Conservation (phyloP, 768 basidiomycete genomes). For the Naganishia friedmannii region DNA sequence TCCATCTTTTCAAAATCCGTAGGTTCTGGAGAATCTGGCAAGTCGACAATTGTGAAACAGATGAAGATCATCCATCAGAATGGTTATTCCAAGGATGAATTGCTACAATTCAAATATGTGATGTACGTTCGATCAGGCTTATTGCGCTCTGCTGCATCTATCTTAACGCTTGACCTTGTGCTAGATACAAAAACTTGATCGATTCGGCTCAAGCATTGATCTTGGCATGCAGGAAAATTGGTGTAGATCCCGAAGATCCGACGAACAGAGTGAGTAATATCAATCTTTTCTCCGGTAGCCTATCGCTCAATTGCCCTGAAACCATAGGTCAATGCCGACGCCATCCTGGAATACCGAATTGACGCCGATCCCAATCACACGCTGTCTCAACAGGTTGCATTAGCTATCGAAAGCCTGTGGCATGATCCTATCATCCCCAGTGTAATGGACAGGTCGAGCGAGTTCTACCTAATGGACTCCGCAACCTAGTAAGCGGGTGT, state of each 20-base stretch:
- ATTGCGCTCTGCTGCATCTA: background rate
- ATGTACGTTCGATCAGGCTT: slow-evolving; percentile 59
- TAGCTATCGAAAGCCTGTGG: slow-evolving; percentile 55
- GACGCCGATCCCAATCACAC: slow-evolving; percentile 49
- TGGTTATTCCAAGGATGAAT: slow-evolving; percentile 76
- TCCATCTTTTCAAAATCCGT: background rate
- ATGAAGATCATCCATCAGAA: slow-evolving; percentile 98
- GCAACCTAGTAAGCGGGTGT: slow-evolving; percentile 69
- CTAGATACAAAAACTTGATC: slow-evolving; percentile 61
- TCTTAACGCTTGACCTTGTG: background rate
- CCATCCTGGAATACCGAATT: slow-evolving; percentile 55
- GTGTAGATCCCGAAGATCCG: slow-evolving; percentile 69
- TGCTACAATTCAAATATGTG: slow-evolving; percentile 69
- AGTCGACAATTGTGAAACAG: slow-evolving; percentile 94
- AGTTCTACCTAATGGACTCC: slow-evolving; percentile 94
- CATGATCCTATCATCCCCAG: slow-evolving; percentile 56
- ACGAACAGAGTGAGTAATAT: slow-evolving; percentile 57
- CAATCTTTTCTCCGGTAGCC: slow-evolving; percentile 30
- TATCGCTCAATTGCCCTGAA: slow-evolving; percentile 15
- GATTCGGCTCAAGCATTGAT: slow-evolving; percentile 85
- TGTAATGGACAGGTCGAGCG: slow-evolving; percentile 56
- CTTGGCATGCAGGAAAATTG: slow-evolving; percentile 79
- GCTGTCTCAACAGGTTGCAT: slow-evolving; percentile 52
- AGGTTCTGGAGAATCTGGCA: slow-evolving; percentile 95
- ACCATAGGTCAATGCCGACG: slow-evolving; percentile 50